Evolutionary conservation across 306 rosid genomes (phyloP), one percentile per base, ranked within the genome.

Genomic region (Rosa rugosa): DNA sequence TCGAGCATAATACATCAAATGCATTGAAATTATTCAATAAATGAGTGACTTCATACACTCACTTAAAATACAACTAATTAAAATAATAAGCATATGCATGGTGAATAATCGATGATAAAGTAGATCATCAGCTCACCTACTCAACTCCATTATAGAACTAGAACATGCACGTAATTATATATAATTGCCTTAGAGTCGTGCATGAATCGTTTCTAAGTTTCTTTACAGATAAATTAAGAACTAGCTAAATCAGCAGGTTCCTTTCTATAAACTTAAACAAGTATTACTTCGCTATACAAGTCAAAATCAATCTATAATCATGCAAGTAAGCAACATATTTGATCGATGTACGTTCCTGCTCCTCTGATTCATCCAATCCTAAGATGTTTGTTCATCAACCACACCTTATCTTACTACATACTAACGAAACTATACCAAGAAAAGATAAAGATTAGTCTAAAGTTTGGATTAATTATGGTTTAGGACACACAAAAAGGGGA

Each of bases 351-450:
- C 79, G 80, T 75, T 51, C 49, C 57, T 74, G 59, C 71, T 67
- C 49, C 71, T 65, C 5, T 66, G 0, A 73, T 6, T 13, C 36
- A 46, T n/a, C 2, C 76, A 50, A 66, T 74, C 62, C 36, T 56
- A 41, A 12, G 27, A 20, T 84, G 88, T 89, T 87, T 53, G 93
- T 81, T 91, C 89, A 85, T 89, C 91, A 84, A 87, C 93, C 71
- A 84, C 83, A 82, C 90, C 69, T 56, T 46, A 66, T 57, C 56
- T 38, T 60, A 54, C 46, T 44, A 41, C 1, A 14, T 34, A 16
- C 69, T 34, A 65, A 65, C 12, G 22, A 65, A 40, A 60, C 56
- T 62, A 27, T 1, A 44, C 71, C 71, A 8, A 17, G n/a, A 17
- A 57, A 14, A 18, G 49, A 51, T 34, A 3, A 20, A 14, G 1